These are phyloP conservation scores for Naegleria gruberi DNA, from an alignment of 208 protist species.

Conservation along the genomic window DNA sequence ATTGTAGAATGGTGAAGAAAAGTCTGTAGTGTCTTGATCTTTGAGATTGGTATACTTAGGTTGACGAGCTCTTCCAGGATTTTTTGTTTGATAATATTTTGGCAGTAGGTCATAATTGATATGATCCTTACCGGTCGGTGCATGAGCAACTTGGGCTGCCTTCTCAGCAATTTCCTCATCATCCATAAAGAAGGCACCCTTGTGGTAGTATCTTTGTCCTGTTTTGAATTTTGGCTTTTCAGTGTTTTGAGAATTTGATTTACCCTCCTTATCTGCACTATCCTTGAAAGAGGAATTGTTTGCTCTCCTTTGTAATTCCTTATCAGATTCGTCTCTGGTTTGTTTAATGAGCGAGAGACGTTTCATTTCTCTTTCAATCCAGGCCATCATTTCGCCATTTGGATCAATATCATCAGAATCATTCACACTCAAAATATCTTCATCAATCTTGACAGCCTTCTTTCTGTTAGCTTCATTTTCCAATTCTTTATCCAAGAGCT, in stretches of 20 bases:
- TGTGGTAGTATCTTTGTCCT: slow-evolving; percentile 51
- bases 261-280: background rate
- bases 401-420: background rate
- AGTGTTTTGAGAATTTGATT: background rate
- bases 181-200: slow-evolving; percentile 47
- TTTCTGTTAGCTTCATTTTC: background rate
- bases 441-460: background rate
- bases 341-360: background rate
- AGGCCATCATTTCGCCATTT: background rate
- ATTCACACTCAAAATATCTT: background rate
- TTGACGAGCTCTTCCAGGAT: slow-evolving; percentile 31
- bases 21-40: slow-evolving; percentile 35
- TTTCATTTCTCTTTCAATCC: slow-evolving; percentile 10
- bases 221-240: slow-evolving; percentile 32
- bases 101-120: slow-evolving; percentile 34
- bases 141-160: background rate
- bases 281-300: background rate
- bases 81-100: slow-evolving; percentile 36
- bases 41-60: slow-evolving; percentile 44
- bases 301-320: slow-evolving; percentile 21
- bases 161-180: slow-evolving; percentile 24
- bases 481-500: background rate
- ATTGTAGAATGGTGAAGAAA: background rate
- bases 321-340: background rate
- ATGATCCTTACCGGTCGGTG: slow-evolving; percentile 28